Percentiles rank a stretch among this genome's conserved stretches.
Evolutionary conservation across 805 yeast genomes (phyloP).

Genomic region (Ogataea siamensis): DNA sequence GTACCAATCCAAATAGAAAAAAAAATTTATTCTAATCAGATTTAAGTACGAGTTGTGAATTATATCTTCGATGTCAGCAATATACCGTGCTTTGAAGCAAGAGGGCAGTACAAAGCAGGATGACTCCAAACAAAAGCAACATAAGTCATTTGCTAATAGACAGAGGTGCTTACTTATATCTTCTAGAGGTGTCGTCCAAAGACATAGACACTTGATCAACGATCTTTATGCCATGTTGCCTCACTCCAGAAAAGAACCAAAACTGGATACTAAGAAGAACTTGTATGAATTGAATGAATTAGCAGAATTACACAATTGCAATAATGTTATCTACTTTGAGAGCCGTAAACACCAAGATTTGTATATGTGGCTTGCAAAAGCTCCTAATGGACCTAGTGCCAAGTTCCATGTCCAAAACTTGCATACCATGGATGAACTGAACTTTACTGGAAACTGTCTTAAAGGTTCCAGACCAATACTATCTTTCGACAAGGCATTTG

Average conservation of each 20-base stretch:
- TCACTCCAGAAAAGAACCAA: slow-evolving; percentile 94
- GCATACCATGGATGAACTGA: slow-evolving; percentile 93
- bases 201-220: slow-evolving; percentile 91
- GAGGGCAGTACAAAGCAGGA: too few relatives aligned
- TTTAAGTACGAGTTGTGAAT: neutral
- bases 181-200: slow-evolving; percentile 89
- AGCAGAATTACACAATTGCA: slow-evolving; percentile 96
- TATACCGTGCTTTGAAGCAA: slow-evolving; percentile 62
- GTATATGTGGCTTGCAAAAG: slow-evolving; percentile 91
- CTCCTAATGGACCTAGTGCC: slow-evolving; percentile 96
- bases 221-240: slow-evolving; percentile 82
- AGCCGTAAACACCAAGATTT: slow-evolving; percentile 95
- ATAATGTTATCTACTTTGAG: slow-evolving; percentile 90
- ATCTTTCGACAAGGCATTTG: slow-evolving; percentile 82
- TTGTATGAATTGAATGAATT: slow-evolving; percentile 87
- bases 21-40: neutral
- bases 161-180: slow-evolving; percentile 88
- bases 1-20: neutral
- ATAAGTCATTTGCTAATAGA: too few relatives aligned
- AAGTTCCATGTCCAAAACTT: slow-evolving; percentile 92
- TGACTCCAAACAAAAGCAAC: too few relatives aligned
- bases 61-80: slow-evolving; percentile 54
- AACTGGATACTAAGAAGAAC: slow-evolving; percentile 89
- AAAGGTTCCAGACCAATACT: slow-evolving; percentile 93
- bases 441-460: slow-evolving; percentile 94